Conservation (phyloP, 495 filamentous ascomycete species). For the Extremus antarcticus region DNA sequence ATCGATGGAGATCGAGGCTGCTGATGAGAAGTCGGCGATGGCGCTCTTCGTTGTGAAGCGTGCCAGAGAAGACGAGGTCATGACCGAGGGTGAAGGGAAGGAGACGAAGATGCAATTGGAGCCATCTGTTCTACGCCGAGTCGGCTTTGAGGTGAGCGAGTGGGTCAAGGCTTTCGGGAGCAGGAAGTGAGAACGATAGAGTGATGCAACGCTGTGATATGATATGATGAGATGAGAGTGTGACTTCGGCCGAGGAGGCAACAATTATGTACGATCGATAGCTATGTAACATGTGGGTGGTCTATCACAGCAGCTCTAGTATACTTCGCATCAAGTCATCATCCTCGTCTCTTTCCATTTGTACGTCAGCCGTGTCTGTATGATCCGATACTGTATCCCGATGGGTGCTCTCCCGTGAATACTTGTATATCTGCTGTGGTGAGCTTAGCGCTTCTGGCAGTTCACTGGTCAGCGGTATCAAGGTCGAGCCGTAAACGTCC, state of each 20-base stretch:
- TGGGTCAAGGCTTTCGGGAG: conserved; percentile 45
- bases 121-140: conserved; percentile 43
- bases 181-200: conserved; percentile 2
- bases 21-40: conserved; percentile 30
- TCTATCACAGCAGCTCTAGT: not conserved
- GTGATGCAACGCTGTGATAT: not conserved
- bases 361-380: no score
- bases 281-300: not conserved
- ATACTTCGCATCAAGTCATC: not conserved
- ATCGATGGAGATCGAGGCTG: conserved; percentile 43
- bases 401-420: no score
- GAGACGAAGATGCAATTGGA: conserved; percentile 17
- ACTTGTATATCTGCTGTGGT: no score
- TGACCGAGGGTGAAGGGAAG: conserved; percentile 39
- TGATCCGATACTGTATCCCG: no score
- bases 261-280: no score
- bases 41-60: conserved; percentile 52
- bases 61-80: conserved; percentile 28
- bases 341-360: not conserved
- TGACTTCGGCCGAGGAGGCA: no score
- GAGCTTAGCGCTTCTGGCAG: no score
- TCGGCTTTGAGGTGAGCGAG: conserved; percentile 77
- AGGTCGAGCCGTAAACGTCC: no score
- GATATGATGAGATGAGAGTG: not conserved
- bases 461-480: no score